Evolutionary conservation across 805 yeast genomes (phyloP).

Genomic region (Suhomyces xylopsoci): DNA sequence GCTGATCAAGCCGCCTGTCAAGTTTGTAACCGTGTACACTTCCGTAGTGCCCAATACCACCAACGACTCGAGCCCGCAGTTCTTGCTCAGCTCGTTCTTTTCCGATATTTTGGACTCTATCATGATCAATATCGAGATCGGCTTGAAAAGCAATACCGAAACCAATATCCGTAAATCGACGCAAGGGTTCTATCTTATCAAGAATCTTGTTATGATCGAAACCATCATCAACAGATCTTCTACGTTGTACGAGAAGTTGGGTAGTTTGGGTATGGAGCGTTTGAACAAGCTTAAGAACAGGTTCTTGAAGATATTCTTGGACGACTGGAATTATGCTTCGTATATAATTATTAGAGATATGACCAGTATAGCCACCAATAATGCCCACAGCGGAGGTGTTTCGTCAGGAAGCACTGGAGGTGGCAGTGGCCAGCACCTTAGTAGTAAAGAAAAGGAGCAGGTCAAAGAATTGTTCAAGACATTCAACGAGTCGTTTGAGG

Average conservation of each 20-base stretch:
- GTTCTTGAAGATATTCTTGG: constrained; percentile 66
- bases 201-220: constrained; percentile 72
- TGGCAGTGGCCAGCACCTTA: constrained; percentile 15
- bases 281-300: constrained; percentile 68
- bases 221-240: constrained; percentile 60
- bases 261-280: constrained; percentile 58
- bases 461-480: constrained; percentile 81
- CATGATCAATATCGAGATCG: constrained; percentile 59
- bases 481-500: constrained; percentile 83
- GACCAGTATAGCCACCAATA: constrained; percentile 60
- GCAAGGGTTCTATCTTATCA: constrained; percentile 68
- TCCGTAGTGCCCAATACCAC: constrained; percentile 42
- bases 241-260: constrained; percentile 52
- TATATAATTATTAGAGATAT: constrained; percentile 70
- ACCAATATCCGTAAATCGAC: constrained; percentile 36
- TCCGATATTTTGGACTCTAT: constrained; percentile 79
- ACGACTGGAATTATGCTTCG: constrained; percentile 79
- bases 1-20: constrained; percentile 54
- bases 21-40: constrained; percentile 42
- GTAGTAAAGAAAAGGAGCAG: constrained; percentile 73
- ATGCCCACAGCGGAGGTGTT: constrained; percentile 34
- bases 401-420: constrained; percentile 10
- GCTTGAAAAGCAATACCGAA: constrained; percentile 40
- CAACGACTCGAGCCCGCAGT: constrained; percentile 40
- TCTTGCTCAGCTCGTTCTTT: constrained; percentile 60